Evolutionary conservation across 2,329 filamentous ascomycete species (phyloP).

Genomic region (Seiridium cupressi): DNA sequence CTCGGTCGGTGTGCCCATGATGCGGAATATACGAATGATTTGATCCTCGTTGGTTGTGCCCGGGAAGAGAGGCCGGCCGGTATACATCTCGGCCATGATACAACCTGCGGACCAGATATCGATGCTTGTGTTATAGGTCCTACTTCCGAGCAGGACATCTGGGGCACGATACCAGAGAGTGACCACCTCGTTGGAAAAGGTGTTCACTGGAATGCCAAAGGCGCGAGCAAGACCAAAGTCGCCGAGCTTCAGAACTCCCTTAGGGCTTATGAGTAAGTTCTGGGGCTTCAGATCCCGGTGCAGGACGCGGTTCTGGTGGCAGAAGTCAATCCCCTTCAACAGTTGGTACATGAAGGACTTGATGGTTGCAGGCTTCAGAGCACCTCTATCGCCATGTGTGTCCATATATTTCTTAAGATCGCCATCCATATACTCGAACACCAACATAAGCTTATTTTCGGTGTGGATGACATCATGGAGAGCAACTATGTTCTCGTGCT

Average conservation of each 20-base stretch:
- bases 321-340: conserved; percentile 93
- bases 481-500: conserved; percentile 97
- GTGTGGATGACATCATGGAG: conserved; percentile 99
- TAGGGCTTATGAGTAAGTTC: conserved; percentile 91
- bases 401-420: conserved; percentile 99
- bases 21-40: conserved; percentile 92
- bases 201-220: conserved; percentile 96
- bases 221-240: conserved; percentile 93
- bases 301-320: conserved; percentile 93
- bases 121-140: conserved; percentile 99
- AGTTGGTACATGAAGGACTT: conserved; percentile 99
- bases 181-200: conserved; percentile 96
- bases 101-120: conserved; percentile 99
- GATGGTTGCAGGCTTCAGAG: conserved; percentile 85
- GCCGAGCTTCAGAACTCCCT: conserved; percentile 86
- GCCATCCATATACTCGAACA: conserved; percentile 98
- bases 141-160: conserved; percentile 87
- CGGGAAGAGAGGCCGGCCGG: conserved; percentile 89
- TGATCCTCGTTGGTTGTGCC: conserved; percentile 99
- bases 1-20: conserved; percentile 97
- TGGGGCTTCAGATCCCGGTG: conserved; percentile 96
- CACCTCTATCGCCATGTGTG: conserved; percentile 81
- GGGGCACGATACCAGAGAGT: conserved; percentile 97
- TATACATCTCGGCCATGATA: conserved; percentile 99
- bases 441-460: conserved; percentile 99